Conservation (phyloP, 805 yeast genomes). For the Soucietia sequanensis region DNA sequence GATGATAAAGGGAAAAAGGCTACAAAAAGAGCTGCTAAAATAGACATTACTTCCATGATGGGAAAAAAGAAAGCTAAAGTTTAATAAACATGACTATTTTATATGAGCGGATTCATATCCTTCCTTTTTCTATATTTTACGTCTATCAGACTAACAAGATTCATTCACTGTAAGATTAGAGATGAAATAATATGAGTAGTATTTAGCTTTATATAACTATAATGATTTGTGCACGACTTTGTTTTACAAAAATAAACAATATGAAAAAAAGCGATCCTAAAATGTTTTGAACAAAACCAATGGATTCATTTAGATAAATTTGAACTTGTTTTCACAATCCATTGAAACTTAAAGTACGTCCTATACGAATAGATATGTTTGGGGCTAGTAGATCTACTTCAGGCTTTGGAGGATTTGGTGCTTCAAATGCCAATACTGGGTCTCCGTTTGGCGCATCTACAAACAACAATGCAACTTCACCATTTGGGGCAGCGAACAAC, state of each 20-base stretch:
- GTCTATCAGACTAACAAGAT: not conserved
- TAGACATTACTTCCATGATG: slow-evolving; percentile 4
- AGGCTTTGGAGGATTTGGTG: slow-evolving; percentile 28
- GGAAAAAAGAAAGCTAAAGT: slow-evolving; percentile 10
- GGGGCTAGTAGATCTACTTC: slow-evolving; percentile 45
- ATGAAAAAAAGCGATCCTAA: too few relatives aligned
- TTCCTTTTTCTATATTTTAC: not conserved
- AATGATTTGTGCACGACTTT: too few relatives aligned
- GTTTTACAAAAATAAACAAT: too few relatives aligned
- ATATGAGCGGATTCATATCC: slow-evolving; percentile 18
- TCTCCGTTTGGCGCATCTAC: slow-evolving; percentile 37
- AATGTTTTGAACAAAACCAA: too few relatives aligned
- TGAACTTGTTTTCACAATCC: too few relatives aligned
- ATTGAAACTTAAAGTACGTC: too few relatives aligned
- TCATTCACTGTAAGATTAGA: not conserved
- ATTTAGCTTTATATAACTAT: too few relatives aligned
- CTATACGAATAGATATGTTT: too few relatives aligned
- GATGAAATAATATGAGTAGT: too few relatives aligned
- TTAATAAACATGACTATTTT: slow-evolving; percentile 8
- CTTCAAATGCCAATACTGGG: slow-evolving; percentile 18
- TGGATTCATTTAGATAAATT: too few relatives aligned
- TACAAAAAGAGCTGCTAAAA: slow-evolving; percentile 11
- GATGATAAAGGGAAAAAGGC: slow-evolving; percentile 49
- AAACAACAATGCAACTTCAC: slow-evolving; percentile 20
- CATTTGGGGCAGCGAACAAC: slow-evolving; percentile 19